Evolutionary conservation across 371 early-diverging fungal genomes (phyloP), one percentile per base, ranked within the genome.

Genomic region (Nematocida ironsii): DNA sequence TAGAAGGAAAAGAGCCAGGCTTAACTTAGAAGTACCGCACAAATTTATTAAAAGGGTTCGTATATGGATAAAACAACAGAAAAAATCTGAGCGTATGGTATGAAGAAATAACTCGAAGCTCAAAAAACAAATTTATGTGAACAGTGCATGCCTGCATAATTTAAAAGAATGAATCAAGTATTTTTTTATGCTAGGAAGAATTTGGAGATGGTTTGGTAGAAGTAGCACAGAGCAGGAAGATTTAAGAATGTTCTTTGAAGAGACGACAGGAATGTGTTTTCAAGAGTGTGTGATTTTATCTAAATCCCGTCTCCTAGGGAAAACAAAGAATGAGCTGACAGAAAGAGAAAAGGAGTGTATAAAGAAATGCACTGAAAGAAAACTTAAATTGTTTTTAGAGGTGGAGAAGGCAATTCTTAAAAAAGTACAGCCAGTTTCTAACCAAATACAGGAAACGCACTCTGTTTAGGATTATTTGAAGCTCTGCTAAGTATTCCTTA

Each of bases 191-290:
- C 58, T 58, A 9, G 23, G 9, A 9, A 58, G 58, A n/a, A 23
- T 58, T 58, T 58, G 58, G 58, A 58, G 27, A 2, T 58, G 58
- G 58, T 7, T 58, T n/a, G 23, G 64, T 11, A 44, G 44, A 64
- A 11, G 40, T 0, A 64, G 42, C 42, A 44, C 64, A 11, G 64
- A 7, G 23, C 57, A 75, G n/a, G 50, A 69, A 7, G 80, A 78
- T 9, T 20, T 78, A 47, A 54, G 33, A 23, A 44, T 50, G 52
- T 78, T 78, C 39, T 78, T 78, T 78, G 80, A 78, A 56, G 56
- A 70, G 2, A 78, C 80, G 2, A 70, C 71, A 47, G 18, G 5
- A 25, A 48, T 45, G 44, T 78, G 80, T 60, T 78, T 78, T 44
- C 25, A 70, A n/a, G 50, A 52, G 27, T 78, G 80, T 48, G 58